Evolutionary conservation across 345 rosid species (phyloP).

Genomic region (Populus simonii): DNA sequence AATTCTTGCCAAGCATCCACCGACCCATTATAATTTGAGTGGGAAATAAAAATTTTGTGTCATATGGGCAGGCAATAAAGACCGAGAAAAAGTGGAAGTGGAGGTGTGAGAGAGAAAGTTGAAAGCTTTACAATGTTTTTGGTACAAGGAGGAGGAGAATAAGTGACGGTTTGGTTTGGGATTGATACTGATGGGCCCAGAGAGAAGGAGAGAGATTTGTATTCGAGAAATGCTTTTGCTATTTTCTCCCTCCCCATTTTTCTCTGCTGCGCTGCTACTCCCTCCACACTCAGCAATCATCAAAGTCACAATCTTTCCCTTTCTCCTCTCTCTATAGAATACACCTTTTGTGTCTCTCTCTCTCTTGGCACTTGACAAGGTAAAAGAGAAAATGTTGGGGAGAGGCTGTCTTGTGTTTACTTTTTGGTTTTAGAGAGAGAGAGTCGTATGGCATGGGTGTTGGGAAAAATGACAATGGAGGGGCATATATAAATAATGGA

Average conservation of each 20-base stretch:
- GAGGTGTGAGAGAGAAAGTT: slow-evolving; percentile 22
- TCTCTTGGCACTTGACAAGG: background rate
- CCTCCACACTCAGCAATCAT: slow-evolving; percentile 22
- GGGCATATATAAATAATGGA: background rate
- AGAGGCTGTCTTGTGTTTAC: slow-evolving; percentile 3
- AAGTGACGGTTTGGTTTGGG: slow-evolving; percentile 38
- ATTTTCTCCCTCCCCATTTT: slow-evolving; percentile 7
- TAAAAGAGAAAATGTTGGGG: background rate
- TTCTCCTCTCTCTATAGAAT: background rate
- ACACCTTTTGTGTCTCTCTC: slow-evolving; percentile 1
- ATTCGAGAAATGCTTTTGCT: slow-evolving; percentile 22
- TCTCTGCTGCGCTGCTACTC: background rate
- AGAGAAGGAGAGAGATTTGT: slow-evolving; percentile 18
- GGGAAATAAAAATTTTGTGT: slow-evolving; percentile 1
- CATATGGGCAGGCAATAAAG: slow-evolving; percentile 41
- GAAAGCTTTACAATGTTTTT: slow-evolving; percentile 16
- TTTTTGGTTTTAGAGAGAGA: background rate
- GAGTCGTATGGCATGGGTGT: background rate
- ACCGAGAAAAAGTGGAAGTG: slow-evolving; percentile 15
- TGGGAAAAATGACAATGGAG: background rate
- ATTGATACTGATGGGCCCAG: slow-evolving; percentile 31
- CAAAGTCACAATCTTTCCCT: slow-evolving; percentile 14
- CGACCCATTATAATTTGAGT: slow-evolving; percentile 45
- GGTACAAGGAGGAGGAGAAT: slow-evolving; percentile 22
- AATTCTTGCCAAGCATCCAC: slow-evolving; percentile 48